Conservation (phyloP, 2,329 filamentous ascomycete genomes). For the Xenoacremonium recifei region DNA sequence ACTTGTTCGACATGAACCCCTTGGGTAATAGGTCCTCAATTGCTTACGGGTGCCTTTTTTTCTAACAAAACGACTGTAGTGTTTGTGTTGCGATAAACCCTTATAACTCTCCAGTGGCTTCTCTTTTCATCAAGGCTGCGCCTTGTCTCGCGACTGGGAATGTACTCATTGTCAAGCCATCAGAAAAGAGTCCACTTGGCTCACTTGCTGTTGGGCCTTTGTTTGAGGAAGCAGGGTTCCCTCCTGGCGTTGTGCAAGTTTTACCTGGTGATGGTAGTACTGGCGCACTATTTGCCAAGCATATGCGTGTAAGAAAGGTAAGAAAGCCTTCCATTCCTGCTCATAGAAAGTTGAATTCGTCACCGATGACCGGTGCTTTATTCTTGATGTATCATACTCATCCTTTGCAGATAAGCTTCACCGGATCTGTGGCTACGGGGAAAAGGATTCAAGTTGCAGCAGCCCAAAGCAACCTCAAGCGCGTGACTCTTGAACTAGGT, state of each 20-base stretch:
- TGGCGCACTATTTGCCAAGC: constrained; percentile 22
- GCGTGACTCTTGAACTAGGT: background rate
- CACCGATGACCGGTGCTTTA: background rate
- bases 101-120: background rate
- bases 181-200: constrained; percentile 40
- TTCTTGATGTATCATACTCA: background rate
- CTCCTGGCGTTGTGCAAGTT: constrained; percentile 41
- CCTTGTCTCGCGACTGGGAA: constrained; percentile 43
- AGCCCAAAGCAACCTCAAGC: background rate
- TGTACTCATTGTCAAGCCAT: constrained; percentile 42
- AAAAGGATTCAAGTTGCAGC: background rate
- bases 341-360: too few relatives aligned
- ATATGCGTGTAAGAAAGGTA: constrained; percentile 18
- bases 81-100: background rate
- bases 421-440: background rate
- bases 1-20: background rate
- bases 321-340: too few relatives aligned
- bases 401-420: background rate
- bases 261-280: constrained; percentile 39
- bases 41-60: background rate
- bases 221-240: constrained; percentile 40
- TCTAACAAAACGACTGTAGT: background rate
- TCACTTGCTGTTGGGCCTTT: constrained; percentile 34
- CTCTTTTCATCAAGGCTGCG: constrained; percentile 30
- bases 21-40: background rate